phyloP scores from a whole-genome alignment of 2,329 filamentous ascomycete genomes.

The Fusarium begoniae region DNA sequence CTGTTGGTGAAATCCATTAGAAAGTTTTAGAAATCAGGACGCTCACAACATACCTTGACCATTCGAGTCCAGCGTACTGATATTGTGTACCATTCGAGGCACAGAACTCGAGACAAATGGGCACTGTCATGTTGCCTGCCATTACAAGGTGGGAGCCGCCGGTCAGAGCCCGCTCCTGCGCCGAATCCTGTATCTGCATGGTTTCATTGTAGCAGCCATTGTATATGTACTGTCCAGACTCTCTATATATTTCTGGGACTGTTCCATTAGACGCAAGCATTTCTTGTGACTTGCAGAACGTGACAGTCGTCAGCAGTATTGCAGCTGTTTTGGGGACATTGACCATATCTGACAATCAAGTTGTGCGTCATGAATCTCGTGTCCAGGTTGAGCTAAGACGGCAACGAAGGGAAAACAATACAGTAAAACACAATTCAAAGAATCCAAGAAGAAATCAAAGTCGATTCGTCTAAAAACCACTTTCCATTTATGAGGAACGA shows the following conservation, averaged over 20 bases:
- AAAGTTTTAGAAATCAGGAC: not conserved
- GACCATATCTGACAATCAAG: not conserved
- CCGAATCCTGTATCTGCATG: slow-evolving; percentile 53
- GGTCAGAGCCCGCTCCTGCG: slow-evolving; percentile 56
- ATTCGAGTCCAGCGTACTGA: slow-evolving; percentile 65
- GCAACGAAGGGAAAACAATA: not conserved
- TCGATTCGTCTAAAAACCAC: not conserved
- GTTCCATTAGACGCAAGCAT: slow-evolving; percentile 18
- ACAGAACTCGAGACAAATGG: slow-evolving; percentile 62
- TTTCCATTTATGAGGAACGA: not conserved
- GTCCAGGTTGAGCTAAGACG: too few species aligned
- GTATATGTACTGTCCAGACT: slow-evolving; percentile 56
- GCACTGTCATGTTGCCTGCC: slow-evolving; percentile 60
- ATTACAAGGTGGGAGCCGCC: slow-evolving; percentile 53
- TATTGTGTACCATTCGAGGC: slow-evolving; percentile 50
- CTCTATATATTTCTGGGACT: slow-evolving; percentile 47
- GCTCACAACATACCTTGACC: slow-evolving; percentile 51
- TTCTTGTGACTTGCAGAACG: slow-evolving; percentile 20
- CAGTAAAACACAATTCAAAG: not conserved
- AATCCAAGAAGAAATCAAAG: not conserved
- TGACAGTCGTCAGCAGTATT: slow-evolving; percentile 19
- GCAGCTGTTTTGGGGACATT: not conserved
- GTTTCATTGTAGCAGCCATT: slow-evolving; percentile 69
- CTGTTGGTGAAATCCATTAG: slow-evolving; percentile 42
- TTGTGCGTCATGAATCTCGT: not conserved